Conservation (phyloP, 1,284 basidiomycete genomes). For the Earliella scabrosa region DNA sequence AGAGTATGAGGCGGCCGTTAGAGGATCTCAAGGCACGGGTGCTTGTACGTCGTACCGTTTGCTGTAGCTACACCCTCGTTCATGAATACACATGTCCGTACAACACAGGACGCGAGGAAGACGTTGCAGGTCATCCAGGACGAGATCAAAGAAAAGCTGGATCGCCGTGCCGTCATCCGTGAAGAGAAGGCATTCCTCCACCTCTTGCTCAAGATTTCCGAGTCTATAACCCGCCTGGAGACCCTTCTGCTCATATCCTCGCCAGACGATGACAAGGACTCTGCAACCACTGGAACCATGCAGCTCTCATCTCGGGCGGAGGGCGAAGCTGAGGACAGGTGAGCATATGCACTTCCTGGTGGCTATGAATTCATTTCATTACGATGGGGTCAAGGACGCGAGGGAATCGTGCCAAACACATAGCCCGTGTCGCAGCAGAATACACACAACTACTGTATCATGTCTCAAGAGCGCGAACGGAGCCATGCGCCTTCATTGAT, state of each 20-base stretch:
- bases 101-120: constrained; percentile 58
- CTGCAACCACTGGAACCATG: constrained; percentile 36
- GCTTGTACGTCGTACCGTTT: constrained; percentile 54
- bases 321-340: constrained; percentile 46
- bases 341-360: background rate
- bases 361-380: background rate
- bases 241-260: constrained; percentile 72
- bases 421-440: constrained; percentile 86
- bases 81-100: background rate
- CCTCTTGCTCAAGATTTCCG: constrained; percentile 86
- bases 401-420: constrained; percentile 78
- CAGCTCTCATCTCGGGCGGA: constrained; percentile 32
- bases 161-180: constrained; percentile 71
- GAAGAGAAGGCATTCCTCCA: constrained; percentile 88
- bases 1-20: constrained; percentile 70
- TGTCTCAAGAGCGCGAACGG: constrained; percentile 76
- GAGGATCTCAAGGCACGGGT: constrained; percentile 67
- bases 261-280: constrained; percentile 45
- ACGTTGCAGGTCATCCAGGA: constrained; percentile 72
- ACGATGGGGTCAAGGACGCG: constrained; percentile 45
- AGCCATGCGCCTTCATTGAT: constrained; percentile 79
- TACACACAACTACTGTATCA: constrained; percentile 95
- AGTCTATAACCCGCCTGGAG: constrained; percentile 84
- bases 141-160: constrained; percentile 78
- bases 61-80: background rate